phyloP scores from a whole-genome alignment of 2,329 filamentous ascomycete genomes.

The Xylariales sp. region DNA sequence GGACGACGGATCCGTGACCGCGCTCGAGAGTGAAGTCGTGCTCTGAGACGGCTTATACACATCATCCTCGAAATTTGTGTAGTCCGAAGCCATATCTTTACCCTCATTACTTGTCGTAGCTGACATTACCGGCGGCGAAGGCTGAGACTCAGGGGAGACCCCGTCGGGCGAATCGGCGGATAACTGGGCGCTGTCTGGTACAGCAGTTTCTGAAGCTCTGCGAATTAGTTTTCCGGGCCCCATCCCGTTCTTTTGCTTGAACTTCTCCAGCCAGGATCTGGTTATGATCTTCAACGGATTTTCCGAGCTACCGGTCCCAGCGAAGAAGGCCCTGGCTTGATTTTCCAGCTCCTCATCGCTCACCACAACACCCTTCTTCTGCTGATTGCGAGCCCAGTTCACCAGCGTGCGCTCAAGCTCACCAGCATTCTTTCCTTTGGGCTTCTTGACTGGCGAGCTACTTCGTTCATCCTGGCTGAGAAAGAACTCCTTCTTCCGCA shows the following conservation, averaged over 20 bases:
- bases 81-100: constrained; percentile 54
- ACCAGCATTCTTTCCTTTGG: constrained; percentile 67
- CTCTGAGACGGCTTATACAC: constrained; percentile 62
- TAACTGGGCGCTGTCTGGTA: constrained; percentile 60
- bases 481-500: constrained; percentile 93
- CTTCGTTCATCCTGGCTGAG: constrained; percentile 76
- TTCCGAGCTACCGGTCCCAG: constrained; percentile 64
- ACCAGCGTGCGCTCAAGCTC: constrained; percentile 89
- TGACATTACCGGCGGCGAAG: constrained; percentile 67
- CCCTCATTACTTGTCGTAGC: constrained; percentile 67
- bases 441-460: constrained; percentile 74
- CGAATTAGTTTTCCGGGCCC: constrained; percentile 45
- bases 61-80: constrained; percentile 53
- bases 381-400: constrained; percentile 81
- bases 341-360: constrained; percentile 80
- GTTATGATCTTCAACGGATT: constrained; percentile 68
- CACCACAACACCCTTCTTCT: constrained; percentile 68
- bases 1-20: constrained; percentile 57
- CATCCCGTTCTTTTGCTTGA: constrained; percentile 80
- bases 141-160: constrained; percentile 68
- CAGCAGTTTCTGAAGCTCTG: constrained; percentile 64
- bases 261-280: constrained; percentile 84
- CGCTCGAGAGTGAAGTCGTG: constrained; percentile 63
- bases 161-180: constrained; percentile 54
- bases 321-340: constrained; percentile 76